These are phyloP conservation scores for Candida sojae DNA, from an alignment of 1,139 yeast genomes.

Conservation along the genomic window DNA sequence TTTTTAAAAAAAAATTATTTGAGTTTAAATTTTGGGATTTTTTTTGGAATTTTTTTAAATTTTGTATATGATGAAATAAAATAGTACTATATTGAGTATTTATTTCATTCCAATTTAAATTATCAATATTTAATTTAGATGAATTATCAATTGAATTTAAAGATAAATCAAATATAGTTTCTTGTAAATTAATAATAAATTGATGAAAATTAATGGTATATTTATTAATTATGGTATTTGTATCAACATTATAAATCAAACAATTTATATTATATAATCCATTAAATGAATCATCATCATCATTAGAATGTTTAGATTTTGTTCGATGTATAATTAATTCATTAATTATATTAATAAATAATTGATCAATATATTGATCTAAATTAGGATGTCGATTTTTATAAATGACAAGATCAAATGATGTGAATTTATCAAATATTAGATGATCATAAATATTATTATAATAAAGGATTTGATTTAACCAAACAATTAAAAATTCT, in stretches of 20 bases:
- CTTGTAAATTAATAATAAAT: constrained; percentile 15
- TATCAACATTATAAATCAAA: constrained; percentile 24
- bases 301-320: constrained; percentile 4
- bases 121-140: constrained; percentile 22
- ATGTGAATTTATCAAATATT: constrained; percentile 35
- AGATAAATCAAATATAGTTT: constrained; percentile 11
- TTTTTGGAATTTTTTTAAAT: constrained; percentile 16
- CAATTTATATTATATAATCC: constrained; percentile 13
- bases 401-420: constrained; percentile 42
- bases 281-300: background rate
- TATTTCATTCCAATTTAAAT: constrained; percentile 34
- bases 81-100: constrained; percentile 33
- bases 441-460: constrained; percentile 44
- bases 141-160: constrained; percentile 7
- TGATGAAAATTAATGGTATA: constrained; percentile 34
- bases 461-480: constrained; percentile 48
- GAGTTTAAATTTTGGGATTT: background rate
- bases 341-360: constrained; percentile 19
- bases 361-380: constrained; percentile 33
- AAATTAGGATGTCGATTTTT: constrained; percentile 48
- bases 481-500: constrained; percentile 43
- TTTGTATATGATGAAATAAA: constrained; percentile 33
- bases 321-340: constrained; percentile 12
- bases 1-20: constrained; percentile 27
- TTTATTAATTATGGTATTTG: constrained; percentile 20